These are phyloP conservation scores for Pichia manshurica DNA, from an alignment of 805 yeast species.

Conservation along the genomic window DNA sequence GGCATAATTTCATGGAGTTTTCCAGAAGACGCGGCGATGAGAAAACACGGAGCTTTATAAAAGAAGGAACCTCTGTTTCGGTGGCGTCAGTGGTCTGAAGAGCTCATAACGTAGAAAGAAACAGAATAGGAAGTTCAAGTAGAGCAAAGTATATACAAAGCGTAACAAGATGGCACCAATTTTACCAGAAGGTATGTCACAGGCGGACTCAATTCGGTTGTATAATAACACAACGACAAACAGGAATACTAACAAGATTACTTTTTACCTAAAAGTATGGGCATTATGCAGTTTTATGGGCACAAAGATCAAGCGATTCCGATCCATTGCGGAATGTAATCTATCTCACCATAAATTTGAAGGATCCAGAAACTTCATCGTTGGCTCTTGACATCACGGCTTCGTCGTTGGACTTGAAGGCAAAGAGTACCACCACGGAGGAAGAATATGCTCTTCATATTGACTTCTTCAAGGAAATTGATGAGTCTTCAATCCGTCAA, in stretches of 20 bases:
- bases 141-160: too few species aligned
- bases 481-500: constrained; percentile 54
- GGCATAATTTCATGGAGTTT: too few species aligned
- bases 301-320: constrained; percentile 83
- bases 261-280: too few species aligned
- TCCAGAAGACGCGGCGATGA: too few species aligned
- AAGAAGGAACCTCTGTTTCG: too few species aligned
- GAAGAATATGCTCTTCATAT: constrained; percentile 55
- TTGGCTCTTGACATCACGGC: constrained; percentile 50
- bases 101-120: too few species aligned
- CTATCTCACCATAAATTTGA: constrained; percentile 65
- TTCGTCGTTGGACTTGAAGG: constrained; percentile 45
- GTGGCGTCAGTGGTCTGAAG: too few species aligned
- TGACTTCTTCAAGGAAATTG: constrained; percentile 74
- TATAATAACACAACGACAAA: too few species aligned
- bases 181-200: constrained; percentile 32
- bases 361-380: constrained; percentile 46
- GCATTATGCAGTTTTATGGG: constrained; percentile 66
- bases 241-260: too few species aligned
- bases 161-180: constrained; percentile 19
- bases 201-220: too few species aligned
- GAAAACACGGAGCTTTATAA: too few species aligned
- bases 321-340: constrained; percentile 71
- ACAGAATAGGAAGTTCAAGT: too few species aligned
- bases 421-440: constrained; percentile 38